phyloP scores from a whole-genome alignment of 768 basidiomycete species.

The Pleurotus giganteus region DNA sequence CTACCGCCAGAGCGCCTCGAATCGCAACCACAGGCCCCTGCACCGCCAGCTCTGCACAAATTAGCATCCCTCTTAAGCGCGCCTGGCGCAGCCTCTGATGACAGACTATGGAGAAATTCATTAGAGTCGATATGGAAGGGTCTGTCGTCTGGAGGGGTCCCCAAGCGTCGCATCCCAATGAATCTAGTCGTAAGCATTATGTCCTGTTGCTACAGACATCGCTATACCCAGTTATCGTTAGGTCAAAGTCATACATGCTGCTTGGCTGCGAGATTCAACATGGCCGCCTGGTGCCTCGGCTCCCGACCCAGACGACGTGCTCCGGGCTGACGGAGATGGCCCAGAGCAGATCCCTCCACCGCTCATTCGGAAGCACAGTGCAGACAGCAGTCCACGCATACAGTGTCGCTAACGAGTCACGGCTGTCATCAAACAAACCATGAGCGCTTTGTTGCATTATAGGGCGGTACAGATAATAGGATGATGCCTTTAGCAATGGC shows the following conservation, averaged over 20 bases:
- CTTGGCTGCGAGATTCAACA: constrained; percentile 70
- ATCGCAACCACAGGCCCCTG: constrained; percentile 15
- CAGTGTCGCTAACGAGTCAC: no score
- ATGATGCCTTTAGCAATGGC: constrained; percentile 12
- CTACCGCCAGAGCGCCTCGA: constrained; percentile 20
- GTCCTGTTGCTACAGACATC: background rate
- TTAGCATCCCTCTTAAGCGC: constrained; percentile 49
- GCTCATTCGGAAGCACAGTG: background rate
- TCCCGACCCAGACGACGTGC: constrained; percentile 61
- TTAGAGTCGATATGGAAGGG: constrained; percentile 64
- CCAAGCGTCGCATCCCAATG: constrained; percentile 65
- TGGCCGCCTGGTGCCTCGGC: constrained; percentile 66
- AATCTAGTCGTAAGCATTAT: constrained; percentile 51
- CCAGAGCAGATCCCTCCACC: background rate
- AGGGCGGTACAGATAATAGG: background rate
- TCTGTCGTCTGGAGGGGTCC: constrained; percentile 52
- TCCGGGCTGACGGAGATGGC: constrained; percentile 11
- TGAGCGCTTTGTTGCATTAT: constrained; percentile 6
- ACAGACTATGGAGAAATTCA: constrained; percentile 54
- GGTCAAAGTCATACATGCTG: constrained; percentile 72
- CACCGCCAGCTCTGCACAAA: constrained; percentile 36
- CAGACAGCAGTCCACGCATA: background rate
- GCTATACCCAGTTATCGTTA: constrained; percentile 27
- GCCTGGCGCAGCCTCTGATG: constrained; percentile 46
- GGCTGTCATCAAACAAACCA: no score